Percentiles rank a stretch among this genome's conserved stretches.
Conservation (phyloP, 352 stramenopile genomes). For the Phytophthora pinifolia region DNA sequence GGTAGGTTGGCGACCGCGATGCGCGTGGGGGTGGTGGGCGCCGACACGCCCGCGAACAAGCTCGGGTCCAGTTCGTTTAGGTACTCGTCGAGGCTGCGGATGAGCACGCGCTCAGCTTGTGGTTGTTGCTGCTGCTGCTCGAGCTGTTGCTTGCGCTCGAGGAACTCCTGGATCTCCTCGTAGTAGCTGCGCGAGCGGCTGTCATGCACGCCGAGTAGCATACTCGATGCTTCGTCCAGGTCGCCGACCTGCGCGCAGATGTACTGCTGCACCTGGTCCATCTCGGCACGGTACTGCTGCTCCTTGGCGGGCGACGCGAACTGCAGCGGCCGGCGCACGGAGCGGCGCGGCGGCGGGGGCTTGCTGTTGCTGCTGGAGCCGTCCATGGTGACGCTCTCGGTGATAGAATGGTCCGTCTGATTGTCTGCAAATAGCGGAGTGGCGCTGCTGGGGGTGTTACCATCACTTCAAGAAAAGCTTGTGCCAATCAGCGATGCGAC, state of each 20-base stretch:
- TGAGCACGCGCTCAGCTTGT: conserved; percentile 30
- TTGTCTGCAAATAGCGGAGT: conserved; percentile 31
- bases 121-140: conserved; percentile 26
- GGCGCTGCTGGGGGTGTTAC: conserved; percentile 29
- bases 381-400: conserved; percentile 11
- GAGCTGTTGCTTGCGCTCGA: conserved; percentile 44
- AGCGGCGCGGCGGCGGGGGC: conserved; percentile 1
- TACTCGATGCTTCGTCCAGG: conserved; percentile 32
- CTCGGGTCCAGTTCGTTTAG: conserved; percentile 56
- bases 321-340: conserved; percentile 28
- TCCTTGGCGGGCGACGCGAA: conserved; percentile 37
- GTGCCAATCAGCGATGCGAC: conserved; percentile 28
- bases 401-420: background rate
- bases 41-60: conserved; percentile 30
- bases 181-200: conserved; percentile 50
- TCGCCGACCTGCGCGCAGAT: conserved; percentile 42
- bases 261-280: conserved; percentile 57
- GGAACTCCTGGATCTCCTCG: conserved; percentile 60
- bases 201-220: conserved; percentile 51
- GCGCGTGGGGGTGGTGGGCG: conserved; percentile 2
- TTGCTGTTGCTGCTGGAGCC: conserved; percentile 6
- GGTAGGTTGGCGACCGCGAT: conserved; percentile 27
- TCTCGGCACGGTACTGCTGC: conserved; percentile 47
- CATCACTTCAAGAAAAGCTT: conserved; percentile 25
- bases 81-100: conserved; percentile 51